phyloP scores from a whole-genome alignment of 495 filamentous ascomycete genomes.

The Tuber aestivum region DNA sequence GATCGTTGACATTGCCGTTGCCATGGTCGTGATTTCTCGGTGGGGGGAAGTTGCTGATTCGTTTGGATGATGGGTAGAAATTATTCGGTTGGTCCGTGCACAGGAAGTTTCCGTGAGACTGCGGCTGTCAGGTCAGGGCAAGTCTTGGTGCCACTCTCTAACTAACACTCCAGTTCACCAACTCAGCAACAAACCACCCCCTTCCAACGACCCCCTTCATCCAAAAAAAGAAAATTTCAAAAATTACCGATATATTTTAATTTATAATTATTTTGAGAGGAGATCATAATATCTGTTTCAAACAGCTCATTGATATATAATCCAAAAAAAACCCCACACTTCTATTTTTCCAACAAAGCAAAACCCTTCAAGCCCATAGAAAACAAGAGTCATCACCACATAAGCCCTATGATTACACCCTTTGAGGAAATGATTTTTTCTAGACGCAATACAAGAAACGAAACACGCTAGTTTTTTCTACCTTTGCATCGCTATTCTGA shows the following conservation, averaged over 20 bases:
- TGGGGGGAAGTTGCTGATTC: neutral
- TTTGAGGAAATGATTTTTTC: neutral
- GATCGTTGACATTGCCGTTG: conserved; percentile 1
- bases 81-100: conserved; percentile 10
- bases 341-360: conserved; percentile 36
- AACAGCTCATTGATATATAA: neutral
- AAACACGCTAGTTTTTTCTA: neutral
- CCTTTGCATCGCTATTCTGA: conserved; percentile 3
- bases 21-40: conserved; percentile 11
- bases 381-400: neutral
- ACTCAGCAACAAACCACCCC: neutral
- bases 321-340: conserved; percentile 12
- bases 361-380: neutral
- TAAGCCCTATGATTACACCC: conserved; percentile 23
- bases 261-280: conserved; percentile 1
- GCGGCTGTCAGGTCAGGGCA: neutral
- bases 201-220: neutral
- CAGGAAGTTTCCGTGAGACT: conserved; percentile 3
- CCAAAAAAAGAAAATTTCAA: neutral
- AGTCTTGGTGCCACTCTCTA: neutral
- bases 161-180: neutral
- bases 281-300: neutral
- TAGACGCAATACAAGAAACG: neutral
- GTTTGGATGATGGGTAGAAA: conserved; percentile 5
- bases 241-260: neutral